Conservation (phyloP, 768 basidiomycete species). For the Agrocybe chaxingu region DNA sequence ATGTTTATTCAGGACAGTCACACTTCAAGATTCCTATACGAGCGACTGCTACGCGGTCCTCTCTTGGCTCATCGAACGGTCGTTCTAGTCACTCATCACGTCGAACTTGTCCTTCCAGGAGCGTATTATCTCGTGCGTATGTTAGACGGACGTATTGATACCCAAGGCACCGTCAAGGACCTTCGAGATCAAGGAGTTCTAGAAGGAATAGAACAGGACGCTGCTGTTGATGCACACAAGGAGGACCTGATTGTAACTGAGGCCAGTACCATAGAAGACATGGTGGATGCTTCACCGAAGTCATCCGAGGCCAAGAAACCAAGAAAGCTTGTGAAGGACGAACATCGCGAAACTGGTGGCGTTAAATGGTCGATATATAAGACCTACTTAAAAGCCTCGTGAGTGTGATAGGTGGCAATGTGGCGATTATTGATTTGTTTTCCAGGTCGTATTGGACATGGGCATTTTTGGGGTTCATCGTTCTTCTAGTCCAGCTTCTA, state of each 20-base stretch:
- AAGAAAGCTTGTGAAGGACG: conserved; percentile 44
- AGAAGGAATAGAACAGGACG: conserved; percentile 16
- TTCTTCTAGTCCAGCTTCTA: conserved; percentile 49
- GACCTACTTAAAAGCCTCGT: conserved; percentile 72
- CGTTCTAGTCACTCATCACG: conserved; percentile 78
- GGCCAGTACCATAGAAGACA: conserved; percentile 24
- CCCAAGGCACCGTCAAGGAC: conserved; percentile 66
- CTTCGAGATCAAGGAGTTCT: conserved; percentile 51
- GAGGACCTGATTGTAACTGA: conserved; percentile 38
- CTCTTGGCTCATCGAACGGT: conserved; percentile 30
- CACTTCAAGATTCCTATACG: conserved; percentile 29
- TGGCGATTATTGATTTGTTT: not conserved
- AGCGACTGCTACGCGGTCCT: conserved; percentile 28
- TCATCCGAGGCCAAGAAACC: not conserved
- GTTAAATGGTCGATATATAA: conserved; percentile 78
- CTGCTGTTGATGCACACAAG: conserved; percentile 44
- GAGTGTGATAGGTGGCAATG: conserved; percentile 22
- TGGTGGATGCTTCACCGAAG: conserved; percentile 21
- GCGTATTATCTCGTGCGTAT: conserved; percentile 73
- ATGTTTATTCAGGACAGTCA: conserved; percentile 26
- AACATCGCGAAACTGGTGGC: conserved; percentile 75
- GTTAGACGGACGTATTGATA: conserved; percentile 79
- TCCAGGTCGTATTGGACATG: conserved; percentile 67
- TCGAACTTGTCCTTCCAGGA: conserved; percentile 76
- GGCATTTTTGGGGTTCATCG: conserved; percentile 46